Evolutionary conservation across 2,329 filamentous ascomycete genomes (phyloP).

Genomic region (Rosellinia necatrix): DNA sequence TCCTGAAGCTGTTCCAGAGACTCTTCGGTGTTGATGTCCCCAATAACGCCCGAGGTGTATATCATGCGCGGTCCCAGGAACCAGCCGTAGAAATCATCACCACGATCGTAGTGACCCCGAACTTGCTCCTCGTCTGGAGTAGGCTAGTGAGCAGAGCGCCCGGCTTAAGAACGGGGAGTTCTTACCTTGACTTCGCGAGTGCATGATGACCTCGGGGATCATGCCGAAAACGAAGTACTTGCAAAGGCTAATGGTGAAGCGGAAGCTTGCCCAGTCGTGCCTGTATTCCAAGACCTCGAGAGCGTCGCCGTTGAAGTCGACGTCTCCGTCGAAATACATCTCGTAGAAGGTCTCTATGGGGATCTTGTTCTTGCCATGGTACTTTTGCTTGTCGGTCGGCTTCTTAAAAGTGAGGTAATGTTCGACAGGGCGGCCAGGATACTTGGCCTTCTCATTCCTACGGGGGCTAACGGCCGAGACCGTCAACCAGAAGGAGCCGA

Average conservation of each 20-base stretch:
- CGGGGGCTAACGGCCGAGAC: constrained; percentile 82
- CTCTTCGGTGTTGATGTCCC: constrained; percentile 85
- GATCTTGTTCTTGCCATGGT: constrained; percentile 78
- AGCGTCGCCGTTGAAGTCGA: constrained; percentile 92
- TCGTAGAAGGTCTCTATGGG: constrained; percentile 94
- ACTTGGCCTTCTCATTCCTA: constrained; percentile 88
- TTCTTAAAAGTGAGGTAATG: constrained; percentile 86
- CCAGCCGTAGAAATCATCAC: constrained; percentile 98
- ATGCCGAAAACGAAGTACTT: constrained; percentile 87
- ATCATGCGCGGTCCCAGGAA: constrained; percentile 99
- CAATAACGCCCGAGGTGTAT: constrained; percentile 94
- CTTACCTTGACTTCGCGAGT: constrained; percentile 84
- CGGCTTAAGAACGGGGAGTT: constrained; percentile 5
- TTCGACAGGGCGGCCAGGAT: constrained; percentile 85
- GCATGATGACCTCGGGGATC: constrained; percentile 88
- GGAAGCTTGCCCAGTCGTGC: constrained; percentile 96
- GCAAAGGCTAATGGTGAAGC: constrained; percentile 84
- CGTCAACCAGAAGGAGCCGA: constrained; percentile 80
- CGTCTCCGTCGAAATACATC: constrained; percentile 95
- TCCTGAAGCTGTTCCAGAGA: constrained; percentile 93
- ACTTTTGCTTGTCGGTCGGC: constrained; percentile 64
- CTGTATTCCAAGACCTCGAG: constrained; percentile 90
- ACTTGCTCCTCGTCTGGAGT: constrained; percentile 90
- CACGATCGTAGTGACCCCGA: constrained; percentile 95
- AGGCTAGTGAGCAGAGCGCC: constrained; percentile 19